Evolutionary conservation across 2,329 filamentous ascomycete genomes (phyloP), one percentile per base, ranked within the genome.

Genomic region (Fusarium fracticaudum): DNA sequence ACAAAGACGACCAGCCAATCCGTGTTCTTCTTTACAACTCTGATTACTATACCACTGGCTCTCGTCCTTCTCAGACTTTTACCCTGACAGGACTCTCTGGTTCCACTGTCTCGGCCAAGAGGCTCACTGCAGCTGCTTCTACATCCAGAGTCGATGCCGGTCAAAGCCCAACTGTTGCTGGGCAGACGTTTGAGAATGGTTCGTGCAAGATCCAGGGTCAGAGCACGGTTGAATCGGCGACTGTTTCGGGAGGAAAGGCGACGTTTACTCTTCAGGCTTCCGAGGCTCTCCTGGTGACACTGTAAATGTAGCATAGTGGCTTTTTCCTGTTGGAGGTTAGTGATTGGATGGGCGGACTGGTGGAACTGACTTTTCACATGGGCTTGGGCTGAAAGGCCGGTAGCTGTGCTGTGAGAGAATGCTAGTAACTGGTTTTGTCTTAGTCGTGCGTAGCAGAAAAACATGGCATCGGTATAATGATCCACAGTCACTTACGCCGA

Each of bases 381-480:
- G 8, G 22, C 5, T 14, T 3, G 22, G 6, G 2, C 8, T 24
- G 2, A 6, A 33, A 4, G 3, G 3, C 8, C 5, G 11, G 22
- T 10, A 5, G 48, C 4, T 33, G 14, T 12, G 20, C 8, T 17
- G 11, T 9, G 26, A 6, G 11, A 33, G 1, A n/a, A 35, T 35
- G 33, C 33, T 1, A 35, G 33, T 48, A 10, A 4, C n/a, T n/a
- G 7, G 15, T 3, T 18, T 20, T 20, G 29, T 24, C 11, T 4
- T 2, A 20, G 31, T 35, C 5, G 44, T 47, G 10, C 8, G 31
- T 24, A 24, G 13, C 17, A 35, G 12, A 50, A 8, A 3, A 51
- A 11, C 12, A 35, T 20, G n/a, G 9, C 11, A 7, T 33, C 29
- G 29, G 29, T 20, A 6, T 3, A 35, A 35, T 24, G 4, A 15